Evolutionary conservation across 352 stramenopile species (phyloP).

Genomic region (Phytophthora uliginosa): DNA sequence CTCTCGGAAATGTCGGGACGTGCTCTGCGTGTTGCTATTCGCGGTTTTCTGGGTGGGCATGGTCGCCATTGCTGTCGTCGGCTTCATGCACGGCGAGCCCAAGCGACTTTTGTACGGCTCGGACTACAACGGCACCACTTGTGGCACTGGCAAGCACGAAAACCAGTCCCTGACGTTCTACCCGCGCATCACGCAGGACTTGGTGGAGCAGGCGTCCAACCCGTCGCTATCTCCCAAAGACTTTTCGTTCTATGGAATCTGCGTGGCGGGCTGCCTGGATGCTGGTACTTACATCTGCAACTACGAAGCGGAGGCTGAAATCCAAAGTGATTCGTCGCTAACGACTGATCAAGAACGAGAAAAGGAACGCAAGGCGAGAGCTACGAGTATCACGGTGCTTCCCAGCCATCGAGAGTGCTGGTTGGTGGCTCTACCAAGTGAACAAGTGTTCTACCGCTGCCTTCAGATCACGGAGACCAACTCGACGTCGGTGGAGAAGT

Average conservation of each 20-base stretch:
- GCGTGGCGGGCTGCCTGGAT: slow-evolving; percentile 62
- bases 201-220: slow-evolving; percentile 65
- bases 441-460: slow-evolving; percentile 84
- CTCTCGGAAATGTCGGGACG: slow-evolving; percentile 75
- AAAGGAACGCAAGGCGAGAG: slow-evolving; percentile 52
- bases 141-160: slow-evolving; percentile 53
- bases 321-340: slow-evolving; percentile 51
- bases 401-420: slow-evolving; percentile 57
- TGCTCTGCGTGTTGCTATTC: slow-evolving; percentile 76
- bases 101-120: slow-evolving; percentile 76
- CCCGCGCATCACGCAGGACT: slow-evolving; percentile 80
- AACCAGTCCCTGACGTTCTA: slow-evolving; percentile 70
- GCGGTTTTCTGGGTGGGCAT: slow-evolving; percentile 83
- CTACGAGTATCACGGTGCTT: slow-evolving; percentile 43
- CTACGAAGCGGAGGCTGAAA: slow-evolving; percentile 71
- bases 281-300: slow-evolving; percentile 75
- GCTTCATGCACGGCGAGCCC: slow-evolving; percentile 71
- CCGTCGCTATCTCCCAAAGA: slow-evolving; percentile 50
- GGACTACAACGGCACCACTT: slow-evolving; percentile 84
- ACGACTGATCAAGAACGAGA: slow-evolving; percentile 53
- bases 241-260: slow-evolving; percentile 81
- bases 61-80: slow-evolving; percentile 62
- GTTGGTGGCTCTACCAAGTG: slow-evolving; percentile 70
- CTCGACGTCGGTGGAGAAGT: slow-evolving; percentile 71
- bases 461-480: slow-evolving; percentile 76